Base-by-base conservation (phyloP, 352 stramenopile genomes). In the Pythium vanterpoolii region DNA sequence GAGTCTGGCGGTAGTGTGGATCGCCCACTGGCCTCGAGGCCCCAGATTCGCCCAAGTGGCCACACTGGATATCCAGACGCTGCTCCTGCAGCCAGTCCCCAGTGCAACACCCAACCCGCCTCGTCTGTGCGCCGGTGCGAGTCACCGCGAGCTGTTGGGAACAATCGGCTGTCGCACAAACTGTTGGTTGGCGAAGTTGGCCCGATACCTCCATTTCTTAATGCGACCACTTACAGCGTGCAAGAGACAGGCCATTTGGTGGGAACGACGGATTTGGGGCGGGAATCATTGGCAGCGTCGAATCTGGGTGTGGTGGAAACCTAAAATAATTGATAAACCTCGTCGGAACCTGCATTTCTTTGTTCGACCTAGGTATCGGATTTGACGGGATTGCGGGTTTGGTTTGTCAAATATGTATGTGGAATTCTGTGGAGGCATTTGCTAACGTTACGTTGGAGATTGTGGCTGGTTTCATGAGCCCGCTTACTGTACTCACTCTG, bases 141-240 rank as follows among this genome's bases (percentile, higher is more conserved):
- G 36, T 57, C 50, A 39, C 36, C n/a, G 24, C 40, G 48, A 54
- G 59, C 27, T 51, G 42, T 14, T 55, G 34, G 30, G 46, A n/a
- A n/a, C n/a, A 13, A 21, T 18, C 16, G 50, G 59, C 59, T 66
- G 58, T 66, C 43, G 42, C 51, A 66, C 52, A 66, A 56, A 60
- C 47, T 66, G 51, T 61, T 66, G 60, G 60, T 66, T 45, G 44
- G 44, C 26, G 28, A 60, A 60, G 40, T 52, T 66, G 51, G 59
- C 50, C 21, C 24, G 6, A 7, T 24, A 56, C 50, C 60, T 66
- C 44, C 47, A 39, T 39, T 24, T 56, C 28, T 34, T 47, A 14
- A 66, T 66, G 36, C 31, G 34, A 46, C 44, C 42, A 23, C 36
- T 61, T 33, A 27, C 5, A 34, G 2, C 18, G 50, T 52, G 27